Evolutionary conservation across 768 basidiomycete species (phyloP), one percentile per base, ranked within the genome.

Genomic region (Trichaptum fuscoviolaceum): DNA sequence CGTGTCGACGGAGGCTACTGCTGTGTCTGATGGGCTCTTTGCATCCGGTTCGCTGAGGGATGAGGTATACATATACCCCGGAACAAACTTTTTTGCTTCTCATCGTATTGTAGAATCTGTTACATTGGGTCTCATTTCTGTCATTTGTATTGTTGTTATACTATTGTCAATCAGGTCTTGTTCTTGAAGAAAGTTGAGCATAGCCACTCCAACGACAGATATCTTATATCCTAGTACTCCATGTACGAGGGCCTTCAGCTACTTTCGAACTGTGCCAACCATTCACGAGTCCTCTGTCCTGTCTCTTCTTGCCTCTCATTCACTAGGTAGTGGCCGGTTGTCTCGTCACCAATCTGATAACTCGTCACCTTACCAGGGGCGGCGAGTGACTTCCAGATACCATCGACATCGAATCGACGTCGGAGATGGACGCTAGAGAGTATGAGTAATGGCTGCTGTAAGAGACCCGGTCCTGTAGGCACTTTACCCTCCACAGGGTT

Each of bases 1-100:
- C 87, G 89, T 9, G 86, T 97, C 60, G 96, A 98, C 72, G 95
- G 95, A 23, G 95, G 95, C 7, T 96, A 96, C 77, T 93, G 91
- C 75, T 72, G 80, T 58, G 80, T 91, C 69, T 92, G 79, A 63
- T 36, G 59, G 42, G 42, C 15, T 12, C 42, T 12, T 52, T 20
- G 42, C 3, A 20, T 15, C 15, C 42, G 42, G 10, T 20, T 12
- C n/a, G n/a, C n/a, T n/a, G n/a, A n/a, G n/a, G n/a, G 10, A 15
- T 52, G 42, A 15, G 42, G 12, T 15, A 30, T 30, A 52, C 42
- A 3, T 15, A 30, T 30, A 52, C 42, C 20, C 42, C 15, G 42
- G 20, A 12, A 30, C 30, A 30, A 30, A 30, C 23, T 63, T 35
- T 63, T 9, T 63, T 15, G 25, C 15, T 24, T n/a, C 17, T 36